Percentiles rank a stretch among this genome's conserved stretches.
These are phyloP conservation scores for Immersiporthe knoxdaviesiana DNA, from an alignment of 2,329 filamentous ascomycete genomes.

Conservation along the genomic window DNA sequence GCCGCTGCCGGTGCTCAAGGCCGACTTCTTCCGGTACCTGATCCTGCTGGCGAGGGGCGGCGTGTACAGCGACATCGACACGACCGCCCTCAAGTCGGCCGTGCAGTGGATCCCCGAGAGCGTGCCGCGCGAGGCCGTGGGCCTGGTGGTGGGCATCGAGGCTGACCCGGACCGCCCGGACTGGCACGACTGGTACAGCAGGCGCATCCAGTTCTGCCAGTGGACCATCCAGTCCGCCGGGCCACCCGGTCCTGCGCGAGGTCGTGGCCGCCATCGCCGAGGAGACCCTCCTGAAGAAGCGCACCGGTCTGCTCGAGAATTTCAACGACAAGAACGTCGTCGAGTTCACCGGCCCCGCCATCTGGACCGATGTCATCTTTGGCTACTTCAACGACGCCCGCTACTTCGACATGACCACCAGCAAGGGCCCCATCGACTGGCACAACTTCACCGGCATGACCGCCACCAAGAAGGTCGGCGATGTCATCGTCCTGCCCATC, in stretches of 20 bases:
- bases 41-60: conserved; percentile 65
- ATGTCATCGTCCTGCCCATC: conserved; percentile 91
- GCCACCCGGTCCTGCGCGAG: conserved; percentile 88
- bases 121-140: conserved; percentile 77
- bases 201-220: conserved; percentile 96
- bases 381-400: conserved; percentile 89
- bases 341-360: conserved; percentile 89
- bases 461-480: conserved; percentile 82
- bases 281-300: conserved; percentile 76
- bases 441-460: conserved; percentile 88
- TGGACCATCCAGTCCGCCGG: conserved; percentile 95
- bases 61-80: conserved; percentile 92
- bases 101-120: conserved; percentile 83
- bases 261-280: conserved; percentile 85
- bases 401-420: conserved; percentile 80
- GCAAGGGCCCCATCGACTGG: conserved; percentile 77
- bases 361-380: conserved; percentile 94
- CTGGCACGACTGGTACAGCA: conserved; percentile 95
- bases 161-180: conserved; percentile 91
- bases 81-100: conserved; percentile 79
- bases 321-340: conserved; percentile 74
- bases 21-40: conserved; percentile 78
- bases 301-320: conserved; percentile 63
- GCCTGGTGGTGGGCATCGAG: conserved; percentile 92
- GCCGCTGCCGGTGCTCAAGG: conserved; percentile 75